Evolutionary conservation across 2,329 filamentous ascomycete genomes (phyloP), one percentile per base, ranked within the genome.

Genomic region (Colletotrichum phormii): DNA sequence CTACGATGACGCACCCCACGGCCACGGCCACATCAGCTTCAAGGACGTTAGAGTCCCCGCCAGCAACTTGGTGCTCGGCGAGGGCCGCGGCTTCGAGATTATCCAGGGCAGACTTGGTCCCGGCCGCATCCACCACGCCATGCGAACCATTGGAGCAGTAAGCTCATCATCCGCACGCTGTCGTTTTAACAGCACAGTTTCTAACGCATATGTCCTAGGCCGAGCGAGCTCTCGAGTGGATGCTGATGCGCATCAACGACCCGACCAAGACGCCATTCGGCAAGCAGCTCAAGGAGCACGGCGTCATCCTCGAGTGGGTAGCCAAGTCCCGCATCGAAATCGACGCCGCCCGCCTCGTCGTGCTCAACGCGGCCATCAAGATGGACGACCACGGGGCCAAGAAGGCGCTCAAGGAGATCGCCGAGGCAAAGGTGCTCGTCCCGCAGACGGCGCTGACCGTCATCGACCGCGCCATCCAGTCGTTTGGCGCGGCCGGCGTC

Each of bases 1-100:
- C 71, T 98, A 95, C 84, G 97, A 98, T 82, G 97, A 99, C 78
- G 97, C 97, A n/a, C 97, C 97, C 2, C 97, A 99, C 82, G 97
- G 97, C 68, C 97, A 99, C 85, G 97, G 95, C 57, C 96, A 99
- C 83, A 91, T 99, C 80, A 90, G 87, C 46, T 98, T 99, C 85
- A 88, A 92, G 72, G 93, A 98, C 81, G 97, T 98, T 75, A 93
- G 96, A 72, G 94, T 99, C 0, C 96, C 96, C 8, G 91, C 88
- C 37, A 86, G 87, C 78, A 97, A 94, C 85, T 92, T 99, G 80
- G 93, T 98, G 12, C 92, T 99, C 4, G 96, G 97, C 73, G 94
- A 97, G 82, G 97, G 97, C 76, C 92, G 94, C 75, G 97, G 97
- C 24, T 99, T 99, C 82, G 97, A 99, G 84, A 98, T 99, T 80